Base-by-base conservation (phyloP, 495 filamentous ascomycete species). In the Emericellopsis terricola region DNA sequence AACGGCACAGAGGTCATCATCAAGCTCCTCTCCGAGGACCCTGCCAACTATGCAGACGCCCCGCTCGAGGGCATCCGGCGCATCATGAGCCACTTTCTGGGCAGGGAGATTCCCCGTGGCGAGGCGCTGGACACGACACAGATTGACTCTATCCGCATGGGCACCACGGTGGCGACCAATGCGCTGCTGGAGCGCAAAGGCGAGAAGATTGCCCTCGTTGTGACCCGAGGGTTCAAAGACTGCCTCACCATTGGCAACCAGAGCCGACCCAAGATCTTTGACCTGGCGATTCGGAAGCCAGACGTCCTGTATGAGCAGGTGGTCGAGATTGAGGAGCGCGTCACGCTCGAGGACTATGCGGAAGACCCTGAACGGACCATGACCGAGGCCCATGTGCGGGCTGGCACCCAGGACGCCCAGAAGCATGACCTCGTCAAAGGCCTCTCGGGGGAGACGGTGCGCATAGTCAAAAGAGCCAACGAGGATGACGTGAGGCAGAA, bases 141-240 rank as follows among this genome's bases (percentile, higher is more conserved):
- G 45, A 94, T 97, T 44, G 67, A 83, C 34, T 80, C 75, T 27
- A 80, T 89, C 36, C 75, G 81, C 32, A 87, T 91, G 82, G 82
- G 82, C 19, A 91, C 82, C 14, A 91, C 82, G 2, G 82, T 91
- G 17, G 82, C 82, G 0, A 91, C 82, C 10, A 91, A 91, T 51
- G 82, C 81, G 0, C 55, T 97, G 37, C 62, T 97, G 1, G 91
- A 97, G 55, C 58, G 89, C 38, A 97, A 96, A 55, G 89, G 89
- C 4, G 89, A 94, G 53, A 73, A 73, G 44, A 92, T 91, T 39
- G 89, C 77, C 2, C 65, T 97, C 44, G 68, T 96, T 15, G 84
- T 91, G 8, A 94, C 91, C 2, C 79, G 82, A 49, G 89, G 89
- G 0, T 97, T 97, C 56, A 78, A 74, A 32, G 89, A 97, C 54